Conservation (phyloP, 2,329 filamentous ascomycete species). For the Tolypocladium nubicola region DNA sequence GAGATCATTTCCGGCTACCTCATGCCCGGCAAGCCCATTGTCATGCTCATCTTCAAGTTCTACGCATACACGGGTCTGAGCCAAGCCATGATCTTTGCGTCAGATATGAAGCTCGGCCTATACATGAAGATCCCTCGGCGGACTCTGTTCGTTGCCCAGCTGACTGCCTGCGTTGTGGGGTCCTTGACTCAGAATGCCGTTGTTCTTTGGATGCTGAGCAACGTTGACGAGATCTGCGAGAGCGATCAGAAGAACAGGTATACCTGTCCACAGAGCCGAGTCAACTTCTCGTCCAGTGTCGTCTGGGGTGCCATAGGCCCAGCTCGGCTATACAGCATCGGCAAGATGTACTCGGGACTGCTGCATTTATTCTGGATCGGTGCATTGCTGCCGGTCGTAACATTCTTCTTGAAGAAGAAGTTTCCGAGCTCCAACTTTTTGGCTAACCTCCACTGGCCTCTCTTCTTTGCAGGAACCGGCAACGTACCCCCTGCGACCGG, state of each 20-base stretch:
- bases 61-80: background rate
- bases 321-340: background rate
- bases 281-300: background rate
- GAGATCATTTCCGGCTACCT: background rate
- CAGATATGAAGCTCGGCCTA: background rate
- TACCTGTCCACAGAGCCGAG: background rate
- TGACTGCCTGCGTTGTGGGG: background rate
- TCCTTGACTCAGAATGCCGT: background rate
- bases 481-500: background rate
- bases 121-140: background rate
- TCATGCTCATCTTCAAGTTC: background rate
- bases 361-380: background rate
- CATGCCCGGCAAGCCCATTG: background rate
- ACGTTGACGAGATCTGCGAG: background rate
- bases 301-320: background rate
- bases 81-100: background rate
- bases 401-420: background rate
- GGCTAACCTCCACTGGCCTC: background rate
- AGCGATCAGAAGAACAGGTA: background rate
- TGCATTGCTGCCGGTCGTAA: background rate
- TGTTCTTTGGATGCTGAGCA: background rate
- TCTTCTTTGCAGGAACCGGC: background rate
- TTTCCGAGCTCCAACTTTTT: background rate
- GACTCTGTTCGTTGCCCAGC: background rate
- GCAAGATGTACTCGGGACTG: background rate